phyloP scores from a whole-genome alignment of 345 rosid species.

The Clarkia xantiana region DNA sequence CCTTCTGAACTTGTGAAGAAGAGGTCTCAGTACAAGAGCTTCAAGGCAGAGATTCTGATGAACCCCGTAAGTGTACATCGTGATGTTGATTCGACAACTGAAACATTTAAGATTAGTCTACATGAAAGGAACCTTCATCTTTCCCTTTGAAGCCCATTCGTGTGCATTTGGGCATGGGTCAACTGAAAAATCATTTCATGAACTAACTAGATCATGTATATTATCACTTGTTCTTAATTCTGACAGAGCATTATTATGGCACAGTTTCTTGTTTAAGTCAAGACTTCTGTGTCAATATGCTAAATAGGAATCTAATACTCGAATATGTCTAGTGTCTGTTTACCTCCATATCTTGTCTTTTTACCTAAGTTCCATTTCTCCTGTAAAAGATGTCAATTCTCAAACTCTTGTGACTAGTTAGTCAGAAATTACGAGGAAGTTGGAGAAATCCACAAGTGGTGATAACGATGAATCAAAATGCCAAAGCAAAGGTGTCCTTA shows the following conservation, averaged over 20 bases:
- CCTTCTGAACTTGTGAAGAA: conserved; percentile 70
- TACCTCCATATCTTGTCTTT: background rate
- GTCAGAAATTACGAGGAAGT: conserved; percentile 87
- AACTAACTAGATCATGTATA: no score
- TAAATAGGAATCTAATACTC: no score
- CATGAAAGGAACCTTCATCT: no score
- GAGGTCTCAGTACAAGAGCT: conserved; percentile 82
- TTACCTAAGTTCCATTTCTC: conserved; percentile 2
- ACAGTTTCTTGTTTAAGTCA: no score
- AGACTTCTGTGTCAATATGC: no score
- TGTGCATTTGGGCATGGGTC: no score
- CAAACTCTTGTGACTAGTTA: conserved; percentile 77
- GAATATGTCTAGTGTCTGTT: no score
- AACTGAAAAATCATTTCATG: no score
- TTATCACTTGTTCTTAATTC: no score
- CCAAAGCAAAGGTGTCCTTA: conserved; percentile 45
- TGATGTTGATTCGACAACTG: background rate
- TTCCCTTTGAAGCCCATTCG: no score
- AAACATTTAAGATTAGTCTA: no score
- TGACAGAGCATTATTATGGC: no score
- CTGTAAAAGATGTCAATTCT: conserved; percentile 21
- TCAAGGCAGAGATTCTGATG: conserved; percentile 78
- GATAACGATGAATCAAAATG: conserved; percentile 32
- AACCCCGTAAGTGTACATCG: conserved; percentile 56
- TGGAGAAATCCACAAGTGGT: conserved; percentile 41